A percentile compares a stretch with the other conserved stretches of the same genome.
Conservation (phyloP, 306 rosid genomes). For the Castanea sativa region DNA sequence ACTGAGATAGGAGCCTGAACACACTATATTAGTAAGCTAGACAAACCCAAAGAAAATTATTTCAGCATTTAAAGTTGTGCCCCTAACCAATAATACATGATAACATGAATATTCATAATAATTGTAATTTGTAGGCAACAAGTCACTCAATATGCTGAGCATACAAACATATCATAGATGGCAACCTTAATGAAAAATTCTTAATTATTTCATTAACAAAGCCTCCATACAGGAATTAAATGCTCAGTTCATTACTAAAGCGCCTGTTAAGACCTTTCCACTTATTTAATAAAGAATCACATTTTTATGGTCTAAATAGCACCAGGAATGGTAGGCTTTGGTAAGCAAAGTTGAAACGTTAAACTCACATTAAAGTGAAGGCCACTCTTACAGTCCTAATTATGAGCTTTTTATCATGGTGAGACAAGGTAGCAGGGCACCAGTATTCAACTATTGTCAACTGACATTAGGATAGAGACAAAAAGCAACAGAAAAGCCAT, state of each 20-base stretch:
- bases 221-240: not conserved
- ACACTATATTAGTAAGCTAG: not conserved
- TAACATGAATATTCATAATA: not conserved
- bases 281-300: not conserved
- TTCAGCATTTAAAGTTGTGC: not conserved
- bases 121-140: not conserved
- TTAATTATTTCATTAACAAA: not conserved
- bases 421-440: no score
- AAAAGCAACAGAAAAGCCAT: no score
- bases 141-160: not conserved
- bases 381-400: not conserved
- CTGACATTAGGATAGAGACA: no score
- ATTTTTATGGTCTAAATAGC: not conserved
- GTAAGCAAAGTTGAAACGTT: not conserved
- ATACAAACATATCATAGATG: no score
- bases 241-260: not conserved
- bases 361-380: not conserved
- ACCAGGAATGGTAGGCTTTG: not conserved
- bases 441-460: no score
- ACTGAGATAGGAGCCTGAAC: conserved; percentile 6
- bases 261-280: not conserved
- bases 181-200: no score
- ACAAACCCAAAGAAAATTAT: not conserved
- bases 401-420: no score
- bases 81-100: not conserved